A percentile compares a stretch with the other conserved stretches of the same genome.
Conservation (phyloP, 805 yeast genomes). For the Candida koratica region DNA sequence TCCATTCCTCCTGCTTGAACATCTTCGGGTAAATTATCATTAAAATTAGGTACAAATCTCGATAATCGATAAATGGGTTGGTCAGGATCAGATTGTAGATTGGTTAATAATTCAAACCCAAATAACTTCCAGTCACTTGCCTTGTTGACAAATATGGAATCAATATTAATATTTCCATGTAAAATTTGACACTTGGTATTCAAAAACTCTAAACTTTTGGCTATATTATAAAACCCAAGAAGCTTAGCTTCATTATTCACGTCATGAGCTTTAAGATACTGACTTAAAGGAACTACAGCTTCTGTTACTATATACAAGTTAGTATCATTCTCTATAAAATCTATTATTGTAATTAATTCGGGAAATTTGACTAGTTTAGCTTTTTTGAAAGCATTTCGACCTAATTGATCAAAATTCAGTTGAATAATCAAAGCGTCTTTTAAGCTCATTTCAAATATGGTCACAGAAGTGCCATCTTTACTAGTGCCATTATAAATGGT, state of each 20-base stretch:
- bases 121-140: constrained; percentile 83
- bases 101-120: constrained; percentile 70
- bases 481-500: constrained; percentile 55
- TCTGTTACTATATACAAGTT: constrained; percentile 64
- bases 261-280: constrained; percentile 28
- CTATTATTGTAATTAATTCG: constrained; percentile 60
- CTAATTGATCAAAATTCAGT: constrained; percentile 25
- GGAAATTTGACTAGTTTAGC: constrained; percentile 63
- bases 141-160: constrained; percentile 57
- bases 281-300: constrained; percentile 50
- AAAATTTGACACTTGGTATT: constrained; percentile 55
- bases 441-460: constrained; percentile 64
- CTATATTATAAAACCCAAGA: constrained; percentile 55
- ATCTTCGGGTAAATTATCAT: constrained; percentile 45
- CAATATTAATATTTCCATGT: constrained; percentile 57
- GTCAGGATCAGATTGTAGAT: constrained; percentile 43
- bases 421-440: constrained; percentile 31
- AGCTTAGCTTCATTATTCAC: constrained; percentile 23
- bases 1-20: constrained; percentile 43
- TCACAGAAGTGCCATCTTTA: constrained; percentile 49
- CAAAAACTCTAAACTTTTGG: constrained; percentile 53
- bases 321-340: constrained; percentile 59
- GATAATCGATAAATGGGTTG: constrained; percentile 39
- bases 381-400: constrained; percentile 37
- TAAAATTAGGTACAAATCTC: constrained; percentile 20